These are phyloP conservation scores for Sicyos edulis DNA, from an alignment of 306 rosid genomes.

Conservation along the genomic window DNA sequence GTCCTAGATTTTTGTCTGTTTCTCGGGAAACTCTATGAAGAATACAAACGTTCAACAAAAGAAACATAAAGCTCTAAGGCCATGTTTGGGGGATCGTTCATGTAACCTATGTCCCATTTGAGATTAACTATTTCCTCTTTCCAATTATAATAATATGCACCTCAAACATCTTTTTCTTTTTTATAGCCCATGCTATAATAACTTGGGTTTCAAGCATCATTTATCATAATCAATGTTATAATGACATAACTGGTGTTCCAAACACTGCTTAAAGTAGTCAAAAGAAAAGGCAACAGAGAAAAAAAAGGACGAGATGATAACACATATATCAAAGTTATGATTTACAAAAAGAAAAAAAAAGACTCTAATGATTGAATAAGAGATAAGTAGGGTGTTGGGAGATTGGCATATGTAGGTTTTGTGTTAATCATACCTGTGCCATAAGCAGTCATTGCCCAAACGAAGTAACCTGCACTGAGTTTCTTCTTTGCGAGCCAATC, in stretches of 20 bases:
- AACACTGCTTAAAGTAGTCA: neutral
- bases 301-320: neutral
- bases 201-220: no score
- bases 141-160: no score
- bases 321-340: neutral
- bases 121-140: no score
- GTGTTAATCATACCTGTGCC: conserved; percentile 71
- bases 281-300: neutral
- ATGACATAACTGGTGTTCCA: no score
- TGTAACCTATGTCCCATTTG: no score
- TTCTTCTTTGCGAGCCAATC: conserved; percentile 90
- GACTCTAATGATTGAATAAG: neutral
- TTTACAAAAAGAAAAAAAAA: neutral
- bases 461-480: conserved; percentile 74
- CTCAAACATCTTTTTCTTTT: no score
- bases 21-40: neutral
- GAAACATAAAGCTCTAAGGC: neutral
- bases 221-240: no score
- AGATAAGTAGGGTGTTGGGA: neutral
- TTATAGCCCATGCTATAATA: no score
- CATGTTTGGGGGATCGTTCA: no score
- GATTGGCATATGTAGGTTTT: neutral
- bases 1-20: neutral
- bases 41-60: neutral
- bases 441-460: conserved; percentile 96